Conservation (phyloP, 768 basidiomycete species). For the Trametes cingulata region DNA sequence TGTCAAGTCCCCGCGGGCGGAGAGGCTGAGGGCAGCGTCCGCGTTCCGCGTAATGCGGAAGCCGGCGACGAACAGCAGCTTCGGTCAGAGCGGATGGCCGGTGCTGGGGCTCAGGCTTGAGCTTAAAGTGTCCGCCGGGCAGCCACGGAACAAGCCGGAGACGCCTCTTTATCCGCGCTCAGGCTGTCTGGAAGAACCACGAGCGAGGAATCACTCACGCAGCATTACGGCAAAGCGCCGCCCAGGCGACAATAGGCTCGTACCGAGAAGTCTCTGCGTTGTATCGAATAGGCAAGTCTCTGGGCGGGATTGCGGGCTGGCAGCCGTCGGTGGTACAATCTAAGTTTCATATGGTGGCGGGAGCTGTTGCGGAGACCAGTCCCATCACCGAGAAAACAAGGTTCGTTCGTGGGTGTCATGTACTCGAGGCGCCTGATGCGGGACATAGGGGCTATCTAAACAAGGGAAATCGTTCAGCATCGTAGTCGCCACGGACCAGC, state of each 20-base stretch:
- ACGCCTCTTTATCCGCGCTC: too few species aligned
- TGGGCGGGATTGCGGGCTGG: not conserved
- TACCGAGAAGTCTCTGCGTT: not conserved
- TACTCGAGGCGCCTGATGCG: not conserved
- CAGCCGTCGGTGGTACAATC: not conserved
- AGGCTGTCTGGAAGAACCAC: too few species aligned
- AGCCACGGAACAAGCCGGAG: too few species aligned
- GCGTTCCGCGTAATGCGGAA: too few species aligned
- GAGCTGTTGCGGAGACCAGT: not conserved
- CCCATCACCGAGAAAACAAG: not conserved
- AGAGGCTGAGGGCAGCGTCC: too few species aligned
- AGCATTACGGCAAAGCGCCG: too few species aligned
- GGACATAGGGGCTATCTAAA: not conserved
- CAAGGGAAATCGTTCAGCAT: not conserved
- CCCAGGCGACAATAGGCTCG: too few species aligned
- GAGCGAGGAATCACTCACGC: too few species aligned
- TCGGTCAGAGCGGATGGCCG: too few species aligned
- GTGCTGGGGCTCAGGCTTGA: too few species aligned
- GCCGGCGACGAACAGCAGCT: too few species aligned
- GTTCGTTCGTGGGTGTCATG: conserved; percentile 2
- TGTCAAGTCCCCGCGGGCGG: not conserved
- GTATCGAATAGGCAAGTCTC: not conserved
- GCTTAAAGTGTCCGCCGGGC: too few species aligned
- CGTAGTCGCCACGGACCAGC: not conserved
- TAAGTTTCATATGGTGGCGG: conserved; percentile 7